Percentiles rank a stretch among this genome's conserved stretches.
Evolutionary conservation across 768 basidiomycete species (phyloP).

Genomic region (Calocera cornea): DNA sequence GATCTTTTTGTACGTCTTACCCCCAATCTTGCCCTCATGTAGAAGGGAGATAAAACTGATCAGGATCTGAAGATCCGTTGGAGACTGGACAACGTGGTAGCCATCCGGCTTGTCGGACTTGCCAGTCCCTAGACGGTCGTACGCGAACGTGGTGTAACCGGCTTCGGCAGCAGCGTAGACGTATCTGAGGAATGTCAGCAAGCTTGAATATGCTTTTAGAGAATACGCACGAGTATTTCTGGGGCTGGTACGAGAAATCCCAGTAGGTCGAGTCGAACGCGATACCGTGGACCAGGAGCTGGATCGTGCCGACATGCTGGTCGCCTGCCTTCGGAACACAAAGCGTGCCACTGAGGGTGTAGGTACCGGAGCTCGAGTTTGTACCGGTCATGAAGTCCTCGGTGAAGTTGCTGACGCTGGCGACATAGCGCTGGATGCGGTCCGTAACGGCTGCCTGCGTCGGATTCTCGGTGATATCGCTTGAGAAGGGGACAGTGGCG

Average conservation of each 20-base stretch:
- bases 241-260: conserved; percentile 2
- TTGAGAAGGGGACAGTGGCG: background rate
- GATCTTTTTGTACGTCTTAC: conserved; percentile 9
- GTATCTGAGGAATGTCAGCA: conserved; percentile 4
- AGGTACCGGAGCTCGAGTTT: background rate
- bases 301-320: conserved; percentile 10
- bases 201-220: background rate
- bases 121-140: conserved; percentile 15
- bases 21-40: conserved; percentile 8
- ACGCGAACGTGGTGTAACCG: conserved; percentile 14
- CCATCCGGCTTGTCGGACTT: conserved; percentile 12
- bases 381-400: background rate
- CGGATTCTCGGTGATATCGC: background rate
- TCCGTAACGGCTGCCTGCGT: background rate
- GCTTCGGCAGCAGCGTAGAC: conserved; percentile 9
- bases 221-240: conserved; percentile 4
- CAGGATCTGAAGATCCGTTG: background rate
- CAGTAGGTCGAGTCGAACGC: conserved; percentile 12
- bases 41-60: conserved; percentile 4
- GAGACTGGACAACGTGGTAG: conserved; percentile 6
- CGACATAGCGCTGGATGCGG: background rate
- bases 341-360: conserved; percentile 13
- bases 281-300: conserved; percentile 15
- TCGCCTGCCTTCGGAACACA: conserved; percentile 11
- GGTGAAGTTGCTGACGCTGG: background rate